Conservation (phyloP, 495 filamentous ascomycete species). For the Elasticomyces elasticus region DNA sequence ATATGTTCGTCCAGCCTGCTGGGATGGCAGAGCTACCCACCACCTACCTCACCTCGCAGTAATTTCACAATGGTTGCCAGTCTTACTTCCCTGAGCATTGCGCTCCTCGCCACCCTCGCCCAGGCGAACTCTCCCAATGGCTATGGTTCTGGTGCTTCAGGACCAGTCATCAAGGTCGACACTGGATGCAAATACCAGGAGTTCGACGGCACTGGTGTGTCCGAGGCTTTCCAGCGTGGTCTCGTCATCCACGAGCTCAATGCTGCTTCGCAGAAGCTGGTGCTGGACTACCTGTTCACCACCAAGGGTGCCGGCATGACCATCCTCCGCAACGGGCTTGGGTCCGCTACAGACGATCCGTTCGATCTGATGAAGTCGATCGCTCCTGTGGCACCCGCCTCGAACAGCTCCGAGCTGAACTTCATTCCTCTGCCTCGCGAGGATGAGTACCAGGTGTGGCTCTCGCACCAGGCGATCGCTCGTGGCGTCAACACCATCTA, state of each 20-base stretch:
- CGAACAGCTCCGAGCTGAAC: conserved; percentile 25
- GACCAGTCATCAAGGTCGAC: conserved; percentile 50
- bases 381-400: conserved; percentile 12
- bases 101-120: neutral
- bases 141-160: neutral
- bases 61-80: neutral
- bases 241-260: conserved; percentile 32
- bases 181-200: conserved; percentile 78
- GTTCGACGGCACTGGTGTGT: conserved; percentile 62
- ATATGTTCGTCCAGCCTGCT: neutral
- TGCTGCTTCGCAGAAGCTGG: conserved; percentile 26
- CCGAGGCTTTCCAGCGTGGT: conserved; percentile 43
- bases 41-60: neutral
- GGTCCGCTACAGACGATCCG: conserved; percentile 26
- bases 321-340: conserved; percentile 46
- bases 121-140: conserved; percentile 22
- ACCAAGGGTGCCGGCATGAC: conserved; percentile 42
- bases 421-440: conserved; percentile 32
- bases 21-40: neutral
- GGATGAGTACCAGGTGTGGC: conserved; percentile 42
- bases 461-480: conserved; percentile 38
- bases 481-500: conserved; percentile 41
- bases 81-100: conserved; percentile 1
- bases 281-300: conserved; percentile 42
- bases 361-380: conserved; percentile 24